Conservation (phyloP, 352 stramenopile species). For the Phytopythium cucurbitacearum region DNA sequence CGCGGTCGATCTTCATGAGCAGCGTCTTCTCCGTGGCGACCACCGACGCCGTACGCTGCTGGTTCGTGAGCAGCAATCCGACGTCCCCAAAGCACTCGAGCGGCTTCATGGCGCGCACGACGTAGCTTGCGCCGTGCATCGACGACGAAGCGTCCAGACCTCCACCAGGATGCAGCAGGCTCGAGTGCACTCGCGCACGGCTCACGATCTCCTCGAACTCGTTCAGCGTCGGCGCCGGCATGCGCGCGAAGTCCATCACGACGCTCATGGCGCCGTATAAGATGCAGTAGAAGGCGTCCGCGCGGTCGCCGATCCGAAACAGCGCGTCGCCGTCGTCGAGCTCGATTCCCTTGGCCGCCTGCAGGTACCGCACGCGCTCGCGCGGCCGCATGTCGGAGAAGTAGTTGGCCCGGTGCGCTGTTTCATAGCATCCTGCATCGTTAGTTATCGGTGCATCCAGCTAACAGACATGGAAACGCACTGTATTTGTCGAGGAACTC, state of each 20-base stretch:
- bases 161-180: conserved; percentile 54
- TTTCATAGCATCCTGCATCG: not conserved
- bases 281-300: conserved; percentile 74
- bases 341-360: conserved; percentile 58
- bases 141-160: conserved; percentile 23
- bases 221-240: conserved; percentile 53
- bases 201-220: conserved; percentile 76
- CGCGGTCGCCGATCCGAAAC: conserved; percentile 63
- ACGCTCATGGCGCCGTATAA: conserved; percentile 73
- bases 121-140: conserved; percentile 40
- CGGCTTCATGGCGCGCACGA: conserved; percentile 56
- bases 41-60: conserved; percentile 60
- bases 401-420: conserved; percentile 59
- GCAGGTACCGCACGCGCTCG: conserved; percentile 57
- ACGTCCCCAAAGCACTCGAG: conserved; percentile 75
- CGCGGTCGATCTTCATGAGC: conserved; percentile 68
- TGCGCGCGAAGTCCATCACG: conserved; percentile 69
- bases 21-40: conserved; percentile 61
- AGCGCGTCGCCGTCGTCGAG: conserved; percentile 58
- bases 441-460: not conserved
- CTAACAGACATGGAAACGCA: conserved; percentile 6
- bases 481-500: conserved; percentile 66
- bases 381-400: conserved; percentile 51
- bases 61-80: conserved; percentile 47
- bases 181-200: conserved; percentile 61